Base-by-base conservation (phyloP, 768 basidiomycete genomes). In the Harrya chromipes region DNA sequence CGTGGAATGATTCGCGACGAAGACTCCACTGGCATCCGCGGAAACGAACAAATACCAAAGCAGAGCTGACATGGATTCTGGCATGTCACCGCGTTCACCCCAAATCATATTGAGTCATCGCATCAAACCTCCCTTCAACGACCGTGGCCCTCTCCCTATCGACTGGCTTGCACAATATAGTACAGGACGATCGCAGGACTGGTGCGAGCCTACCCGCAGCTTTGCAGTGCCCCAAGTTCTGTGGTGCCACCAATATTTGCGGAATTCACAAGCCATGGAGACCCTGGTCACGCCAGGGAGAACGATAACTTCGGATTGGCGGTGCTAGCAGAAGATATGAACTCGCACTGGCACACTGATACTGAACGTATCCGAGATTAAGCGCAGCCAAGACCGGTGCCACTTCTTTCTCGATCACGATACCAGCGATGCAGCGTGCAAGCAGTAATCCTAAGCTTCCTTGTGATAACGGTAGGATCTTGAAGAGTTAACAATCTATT, bases 361-460 rank as follows among this genome's bases (percentile, higher is more conserved):
- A 52, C 23, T 44, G 16, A 29, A 39, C 12, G 31, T 43, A 16
- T 41, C 21, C 41, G 21, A 14, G 39, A 47, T 45, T n/a, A 26
- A 42, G 45, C 58, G 49, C 46, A 44, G 54, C 11, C 44, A 47
- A 43, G 41, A 62, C 54, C 58, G 31, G 56, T 61, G 59, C 51
- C 16, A 16, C 54, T 63, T 62, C 63, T 62, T 19, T 38, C 26
- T 50, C 39, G 38, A 52, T 53, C 49, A 33, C 49, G 52, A 58
- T 17, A 27, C 26, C 50, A 38, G 46, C 46, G 45, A 52, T 43
- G 26, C 49, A 51, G 26, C 39, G 38, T 55, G 53, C 47, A 47
- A 24, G 31, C 36, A 51, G 36, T 61, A 34, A 47, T 48, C 10
- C 34, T 34, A 20, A 24, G 24, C 49, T 49, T 60, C 52, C 43